Conservation (phyloP, 306 rosid species). For the Phaseolus lunatus region DNA sequence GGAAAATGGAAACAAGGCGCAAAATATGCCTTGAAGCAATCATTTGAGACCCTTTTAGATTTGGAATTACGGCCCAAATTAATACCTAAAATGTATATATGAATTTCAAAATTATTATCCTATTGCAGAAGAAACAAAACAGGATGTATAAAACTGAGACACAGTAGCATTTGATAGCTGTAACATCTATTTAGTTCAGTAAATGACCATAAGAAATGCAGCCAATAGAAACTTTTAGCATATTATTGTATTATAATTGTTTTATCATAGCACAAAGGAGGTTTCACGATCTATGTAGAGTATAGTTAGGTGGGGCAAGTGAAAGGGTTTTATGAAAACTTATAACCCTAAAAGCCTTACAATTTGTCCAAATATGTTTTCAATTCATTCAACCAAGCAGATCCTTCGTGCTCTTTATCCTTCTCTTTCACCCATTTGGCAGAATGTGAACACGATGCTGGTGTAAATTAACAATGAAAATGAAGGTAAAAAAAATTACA, state of each 20-base stretch:
- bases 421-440: background rate
- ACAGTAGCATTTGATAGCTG: conserved; percentile 12
- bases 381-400: background rate
- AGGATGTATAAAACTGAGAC: background rate
- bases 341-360: background rate
- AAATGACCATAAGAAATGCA: conserved; percentile 2
- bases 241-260: background rate
- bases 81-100: conserved; percentile 50
- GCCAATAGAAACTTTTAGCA: conserved; percentile 4
- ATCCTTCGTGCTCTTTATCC: background rate
- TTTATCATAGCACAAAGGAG: conserved; percentile 6
- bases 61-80: conserved; percentile 65
- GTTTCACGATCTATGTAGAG: background rate
- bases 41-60: conserved; percentile 57
- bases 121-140: background rate
- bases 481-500: background rate
- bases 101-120: conserved; percentile 39
- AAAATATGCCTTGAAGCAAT: conserved; percentile 55
- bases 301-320: background rate
- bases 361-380: conserved; percentile 15
- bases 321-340: background rate
- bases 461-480: background rate
- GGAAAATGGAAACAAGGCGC: conserved; percentile 57
- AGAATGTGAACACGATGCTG: background rate
- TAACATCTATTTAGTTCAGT: conserved; percentile 29